Base-by-base conservation (phyloP, 495 filamentous ascomycete genomes). In the Talaromyces nanjingensis region DNA sequence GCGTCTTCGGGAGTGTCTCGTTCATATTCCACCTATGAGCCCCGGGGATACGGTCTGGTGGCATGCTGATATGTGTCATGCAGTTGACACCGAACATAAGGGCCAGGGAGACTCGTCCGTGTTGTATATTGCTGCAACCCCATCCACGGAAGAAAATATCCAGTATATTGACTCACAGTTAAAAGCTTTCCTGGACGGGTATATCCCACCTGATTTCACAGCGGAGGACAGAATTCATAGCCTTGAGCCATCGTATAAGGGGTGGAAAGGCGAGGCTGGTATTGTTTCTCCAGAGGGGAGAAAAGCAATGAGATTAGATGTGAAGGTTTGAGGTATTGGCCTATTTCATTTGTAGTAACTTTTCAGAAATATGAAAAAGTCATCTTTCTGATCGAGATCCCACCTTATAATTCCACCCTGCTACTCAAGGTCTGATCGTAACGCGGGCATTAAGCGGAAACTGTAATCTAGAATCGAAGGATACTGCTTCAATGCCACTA, bases 1-100 rank as follows among this genome's bases (percentile, higher is more conserved):
- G 83, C n/a, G 81, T 82, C 3, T 65, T 75, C 6, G 82, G 79
- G 39, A 73, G 78, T 2, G 72, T 70, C 31, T 79, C 76, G 2
- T 63, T 69, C 0, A 42, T 80, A 1, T 80, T 81, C 64, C 80
- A 4, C 33, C 33, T 12, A 37, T 37, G 33, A 37, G 12, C 2
- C 33, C 33, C 11, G 33, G 33, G 8, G 33, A 37, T 37, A 37
- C 33, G 1, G 33, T 37, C 3, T 37, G 33, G 33, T 37, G 33
- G 33, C 33, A 37, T 37, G 33, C 33, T 8, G 33, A 37, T 37
- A 37, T 37, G 33, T 37, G 33, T 8, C 33, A 37, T 12, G 33
- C 33, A 45, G 45, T 9, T 22, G 45, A 49, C 22, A 49, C 45
- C 0, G 45, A 49, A 4, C 45, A 49, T 9, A 49, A 18, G 45